Percentiles rank a stretch among this genome's conserved stretches.
These are phyloP conservation scores for Cyberlindnera euphorbiae DNA, from an alignment of 805 yeast species.

Conservation along the genomic window DNA sequence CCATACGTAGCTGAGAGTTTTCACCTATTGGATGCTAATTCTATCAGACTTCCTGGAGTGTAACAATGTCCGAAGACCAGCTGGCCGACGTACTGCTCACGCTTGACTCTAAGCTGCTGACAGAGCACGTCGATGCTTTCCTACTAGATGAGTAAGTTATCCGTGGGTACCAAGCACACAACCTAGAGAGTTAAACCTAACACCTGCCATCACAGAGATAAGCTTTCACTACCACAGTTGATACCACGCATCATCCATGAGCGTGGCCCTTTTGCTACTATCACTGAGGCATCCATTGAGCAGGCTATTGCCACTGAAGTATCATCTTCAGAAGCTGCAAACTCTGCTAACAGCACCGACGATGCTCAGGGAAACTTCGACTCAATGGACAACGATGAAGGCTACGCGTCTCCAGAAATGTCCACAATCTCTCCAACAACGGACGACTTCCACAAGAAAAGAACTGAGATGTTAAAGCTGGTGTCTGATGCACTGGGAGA, in stretches of 20 bases:
- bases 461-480: slow-evolving; percentile 46
- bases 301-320: slow-evolving; percentile 14
- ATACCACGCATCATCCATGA: slow-evolving; percentile 56
- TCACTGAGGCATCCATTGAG: slow-evolving; percentile 48
- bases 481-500: slow-evolving; percentile 77
- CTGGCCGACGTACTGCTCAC: slow-evolving; percentile 16
- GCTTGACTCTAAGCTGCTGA: slow-evolving; percentile 21
- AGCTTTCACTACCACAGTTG: slow-evolving; percentile 46
- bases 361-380: too few species aligned
- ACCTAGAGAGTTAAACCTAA: too few species aligned
- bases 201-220: slow-evolving; percentile 18
- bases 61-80: slow-evolving; percentile 12
- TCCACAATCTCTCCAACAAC: slow-evolving; percentile 29
- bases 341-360: too few species aligned
- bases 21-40: too few species aligned
- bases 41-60: too few species aligned
- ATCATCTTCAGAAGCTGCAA: slow-evolving; percentile 5
- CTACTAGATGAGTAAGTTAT: slow-evolving; percentile 23
- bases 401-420: slow-evolving; percentile 4
- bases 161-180: too few species aligned
- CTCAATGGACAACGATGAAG: slow-evolving; percentile 10
- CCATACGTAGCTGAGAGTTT: too few species aligned
- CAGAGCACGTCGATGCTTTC: slow-evolving; percentile 24
- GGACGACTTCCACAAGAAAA: slow-evolving; percentile 42
- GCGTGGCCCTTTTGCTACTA: slow-evolving; percentile 49